Percentiles rank a stretch among this genome's conserved stretches.
These are phyloP conservation scores for Cymbopogon citratus DNA, from an alignment of 176 grass and related monocot genomes.

Conservation along the genomic window DNA sequence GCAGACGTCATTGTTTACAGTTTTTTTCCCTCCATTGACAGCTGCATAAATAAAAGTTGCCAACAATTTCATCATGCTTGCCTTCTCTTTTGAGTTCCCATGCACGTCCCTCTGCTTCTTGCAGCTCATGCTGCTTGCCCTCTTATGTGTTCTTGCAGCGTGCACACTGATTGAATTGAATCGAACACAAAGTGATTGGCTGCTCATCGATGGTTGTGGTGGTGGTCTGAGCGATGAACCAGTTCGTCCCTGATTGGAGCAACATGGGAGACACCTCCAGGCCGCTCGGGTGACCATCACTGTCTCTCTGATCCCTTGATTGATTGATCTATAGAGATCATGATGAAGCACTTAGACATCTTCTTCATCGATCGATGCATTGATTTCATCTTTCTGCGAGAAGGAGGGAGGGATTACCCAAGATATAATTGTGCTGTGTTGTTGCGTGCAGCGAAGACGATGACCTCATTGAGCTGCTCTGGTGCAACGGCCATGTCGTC, in stretches of 20 bases:
- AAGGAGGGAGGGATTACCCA: background rate
- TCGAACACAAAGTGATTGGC: background rate
- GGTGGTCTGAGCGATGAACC: slow-evolving; percentile 45
- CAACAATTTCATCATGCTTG: background rate
- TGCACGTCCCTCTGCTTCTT: background rate
- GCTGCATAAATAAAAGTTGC: background rate
- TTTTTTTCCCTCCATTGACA: background rate
- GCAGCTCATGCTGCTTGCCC: background rate
- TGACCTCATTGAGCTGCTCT: slow-evolving; percentile 77
- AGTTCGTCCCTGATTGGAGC: slow-evolving; percentile 53
- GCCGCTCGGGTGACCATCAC: slow-evolving; percentile 40
- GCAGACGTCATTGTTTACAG: background rate
- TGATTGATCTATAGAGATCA: background rate
- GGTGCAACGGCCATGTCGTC: slow-evolving; percentile 77
- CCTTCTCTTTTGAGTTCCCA: background rate
- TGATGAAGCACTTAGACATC: background rate
- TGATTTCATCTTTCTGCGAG: background rate
- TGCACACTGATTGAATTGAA: background rate
- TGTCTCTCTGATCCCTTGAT: background rate
- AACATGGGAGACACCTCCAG: slow-evolving; percentile 55
- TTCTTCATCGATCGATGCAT: background rate
- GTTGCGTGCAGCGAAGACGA: slow-evolving; percentile 42
- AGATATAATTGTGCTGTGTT: background rate
- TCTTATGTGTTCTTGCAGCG: background rate
- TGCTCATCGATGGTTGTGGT: background rate